Conservation (phyloP, 306 rosid genomes). For the Adenanthera pavonina region DNA sequence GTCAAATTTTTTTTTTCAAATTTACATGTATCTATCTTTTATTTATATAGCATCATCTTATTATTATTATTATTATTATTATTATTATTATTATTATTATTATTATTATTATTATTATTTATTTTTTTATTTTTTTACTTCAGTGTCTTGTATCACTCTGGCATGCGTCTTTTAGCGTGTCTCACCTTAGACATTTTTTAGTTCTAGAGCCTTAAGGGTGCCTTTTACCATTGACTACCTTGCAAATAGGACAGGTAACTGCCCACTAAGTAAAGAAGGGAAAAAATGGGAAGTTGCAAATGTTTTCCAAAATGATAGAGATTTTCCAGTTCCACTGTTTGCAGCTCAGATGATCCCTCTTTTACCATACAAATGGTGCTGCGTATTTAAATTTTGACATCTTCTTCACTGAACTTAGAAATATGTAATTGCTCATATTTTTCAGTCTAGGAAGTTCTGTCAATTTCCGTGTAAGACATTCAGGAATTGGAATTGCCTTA, state of each 20-base stretch:
- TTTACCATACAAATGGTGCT: background rate
- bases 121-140: too few species aligned
- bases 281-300: background rate
- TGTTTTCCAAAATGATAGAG: background rate
- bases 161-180: background rate
- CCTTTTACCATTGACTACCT: background rate
- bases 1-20: background rate
- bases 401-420: background rate
- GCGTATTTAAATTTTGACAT: background rate
- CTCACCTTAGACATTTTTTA: background rate
- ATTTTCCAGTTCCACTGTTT: background rate
- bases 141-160: background rate
- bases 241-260: background rate
- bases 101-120: too few species aligned
- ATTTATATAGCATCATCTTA: background rate
- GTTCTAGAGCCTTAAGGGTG: background rate
- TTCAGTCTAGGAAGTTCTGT: background rate
- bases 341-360: background rate
- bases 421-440: background rate
- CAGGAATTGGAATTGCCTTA: background rate
- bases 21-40: background rate
- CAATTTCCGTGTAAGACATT: background rate
- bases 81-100: too few species aligned
- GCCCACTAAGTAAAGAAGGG: background rate
- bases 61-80: too few species aligned